phyloP scores from a whole-genome alignment of 768 basidiomycete genomes.

The Mycena venus region DNA sequence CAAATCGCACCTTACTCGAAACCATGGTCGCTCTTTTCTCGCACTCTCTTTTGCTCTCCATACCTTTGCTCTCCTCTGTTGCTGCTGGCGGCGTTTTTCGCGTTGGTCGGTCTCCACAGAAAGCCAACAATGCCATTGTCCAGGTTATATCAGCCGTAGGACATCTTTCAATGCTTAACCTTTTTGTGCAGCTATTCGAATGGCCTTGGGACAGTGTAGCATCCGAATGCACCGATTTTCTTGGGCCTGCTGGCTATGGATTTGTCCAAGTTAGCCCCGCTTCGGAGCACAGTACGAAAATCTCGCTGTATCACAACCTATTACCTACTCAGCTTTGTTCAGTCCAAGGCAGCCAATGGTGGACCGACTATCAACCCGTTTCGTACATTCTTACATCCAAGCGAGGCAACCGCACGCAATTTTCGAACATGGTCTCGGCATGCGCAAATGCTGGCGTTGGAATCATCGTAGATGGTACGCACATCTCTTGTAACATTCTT shows the following conservation, averaged over 20 bases:
- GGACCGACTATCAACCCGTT: slow-evolving; percentile 64
- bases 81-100: slow-evolving; percentile 16
- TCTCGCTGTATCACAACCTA: neutral
- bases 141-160: neutral
- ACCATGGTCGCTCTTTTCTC: neutral
- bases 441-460: slow-evolving; percentile 46
- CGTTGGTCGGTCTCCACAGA: slow-evolving; percentile 24
- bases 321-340: neutral
- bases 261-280: slow-evolving; percentile 55
- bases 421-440: slow-evolving; percentile 36
- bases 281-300: slow-evolving; percentile 46
- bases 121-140: slow-evolving; percentile 46
- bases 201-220: slow-evolving; percentile 58
- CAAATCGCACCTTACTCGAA: neutral
- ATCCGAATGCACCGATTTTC: slow-evolving; percentile 56
- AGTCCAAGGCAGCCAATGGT: slow-evolving; percentile 56
- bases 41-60: neutral
- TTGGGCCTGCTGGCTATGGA: slow-evolving; percentile 61
- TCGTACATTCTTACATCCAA: slow-evolving; percentile 59
- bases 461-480: slow-evolving; percentile 44
- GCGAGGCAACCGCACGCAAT: slow-evolving; percentile 55
- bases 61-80: neutral
- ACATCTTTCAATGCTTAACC: neutral
- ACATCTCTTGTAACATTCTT: too few species aligned
- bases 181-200: slow-evolving; percentile 54